Percentiles rank a stretch among this genome's conserved stretches.
phyloP scores from a whole-genome alignment of 768 basidiomycete species.

The Russula abietina region DNA sequence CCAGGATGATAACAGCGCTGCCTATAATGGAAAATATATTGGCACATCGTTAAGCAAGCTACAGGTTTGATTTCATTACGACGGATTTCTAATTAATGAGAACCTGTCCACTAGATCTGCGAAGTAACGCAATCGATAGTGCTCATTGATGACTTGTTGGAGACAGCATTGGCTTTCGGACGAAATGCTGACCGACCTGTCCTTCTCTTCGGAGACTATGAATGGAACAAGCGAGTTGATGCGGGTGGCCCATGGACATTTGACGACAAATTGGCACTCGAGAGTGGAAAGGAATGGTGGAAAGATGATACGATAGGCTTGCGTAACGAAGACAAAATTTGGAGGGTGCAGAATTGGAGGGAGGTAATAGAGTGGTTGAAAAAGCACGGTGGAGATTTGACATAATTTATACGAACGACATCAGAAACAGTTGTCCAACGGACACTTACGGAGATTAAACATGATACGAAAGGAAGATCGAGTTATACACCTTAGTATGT shows the following conservation, averaged over 20 bases:
- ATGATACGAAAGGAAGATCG: not conserved
- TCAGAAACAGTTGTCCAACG: not conserved
- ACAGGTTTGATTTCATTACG: conserved; percentile 1
- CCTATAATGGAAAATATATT: conserved; percentile 6
- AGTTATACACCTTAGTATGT: not conserved
- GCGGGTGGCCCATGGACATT: conserved; percentile 13
- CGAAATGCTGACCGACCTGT: conserved; percentile 6
- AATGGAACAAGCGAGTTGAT: conserved; percentile 23
- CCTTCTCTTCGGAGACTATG: conserved; percentile 20
- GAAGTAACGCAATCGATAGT: conserved; percentile 3
- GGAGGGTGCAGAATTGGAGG: conserved; percentile 13
- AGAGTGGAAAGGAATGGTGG: conserved; percentile 22
- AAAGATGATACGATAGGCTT: conserved; percentile 15
- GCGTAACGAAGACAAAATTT: conserved; percentile 14
- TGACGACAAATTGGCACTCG: conserved; percentile 17
- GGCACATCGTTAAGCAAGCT: conserved; percentile 18
- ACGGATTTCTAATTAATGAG: not conserved
- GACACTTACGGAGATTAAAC: not conserved
- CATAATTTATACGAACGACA: not conserved
- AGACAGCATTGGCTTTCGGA: conserved; percentile 19
- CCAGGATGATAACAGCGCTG: not conserved
- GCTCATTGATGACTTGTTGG: conserved; percentile 21
- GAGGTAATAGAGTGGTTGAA: conserved; percentile 10
- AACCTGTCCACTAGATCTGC: conserved; percentile 7
- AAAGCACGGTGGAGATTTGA: not conserved